Evolutionary conservation across 2,329 filamentous ascomycete species (phyloP).

Genomic region (Xylariaceae sp.): DNA sequence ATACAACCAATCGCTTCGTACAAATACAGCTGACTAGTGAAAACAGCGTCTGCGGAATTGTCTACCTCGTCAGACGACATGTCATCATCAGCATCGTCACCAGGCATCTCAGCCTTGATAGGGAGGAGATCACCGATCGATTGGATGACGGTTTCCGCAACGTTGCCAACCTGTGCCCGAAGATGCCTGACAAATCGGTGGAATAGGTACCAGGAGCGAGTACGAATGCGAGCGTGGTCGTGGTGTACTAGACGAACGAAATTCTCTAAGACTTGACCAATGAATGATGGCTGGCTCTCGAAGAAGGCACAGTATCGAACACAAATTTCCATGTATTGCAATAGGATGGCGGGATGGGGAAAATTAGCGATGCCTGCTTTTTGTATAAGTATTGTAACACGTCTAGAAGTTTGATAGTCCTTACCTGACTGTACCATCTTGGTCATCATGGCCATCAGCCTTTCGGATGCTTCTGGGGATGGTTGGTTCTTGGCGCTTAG

Average conservation of each 20-base stretch:
- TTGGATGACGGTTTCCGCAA: slow-evolving; percentile 86
- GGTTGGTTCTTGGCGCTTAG: slow-evolving; percentile 83
- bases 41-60: slow-evolving; percentile 83
- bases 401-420: background rate
- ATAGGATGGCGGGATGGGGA: slow-evolving; percentile 82
- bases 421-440: slow-evolving; percentile 90
- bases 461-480: slow-evolving; percentile 72
- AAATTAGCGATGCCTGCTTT: slow-evolving; percentile 72
- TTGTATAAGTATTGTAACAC: slow-evolving; percentile 16
- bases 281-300: slow-evolving; percentile 74
- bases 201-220: slow-evolving; percentile 95
- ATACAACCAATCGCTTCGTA: slow-evolving; percentile 95
- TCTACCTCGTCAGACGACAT: slow-evolving; percentile 94
- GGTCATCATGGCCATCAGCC: slow-evolving; percentile 86
- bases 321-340: slow-evolving; percentile 98
- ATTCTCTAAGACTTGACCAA: slow-evolving; percentile 82
- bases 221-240: slow-evolving; percentile 78
- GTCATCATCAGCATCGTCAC: slow-evolving; percentile 76
- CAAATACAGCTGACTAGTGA: slow-evolving; percentile 85
- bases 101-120: slow-evolving; percentile 84
- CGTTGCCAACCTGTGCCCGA: slow-evolving; percentile 76
- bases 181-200: slow-evolving; percentile 88
- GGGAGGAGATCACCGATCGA: slow-evolving; percentile 83
- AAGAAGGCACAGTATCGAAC: slow-evolving; percentile 93
- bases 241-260: slow-evolving; percentile 91